A percentile compares a stretch with the other conserved stretches of the same genome.
Conservation (phyloP, 768 basidiomycete species). For the Boletus pseudo-olivaceus region DNA sequence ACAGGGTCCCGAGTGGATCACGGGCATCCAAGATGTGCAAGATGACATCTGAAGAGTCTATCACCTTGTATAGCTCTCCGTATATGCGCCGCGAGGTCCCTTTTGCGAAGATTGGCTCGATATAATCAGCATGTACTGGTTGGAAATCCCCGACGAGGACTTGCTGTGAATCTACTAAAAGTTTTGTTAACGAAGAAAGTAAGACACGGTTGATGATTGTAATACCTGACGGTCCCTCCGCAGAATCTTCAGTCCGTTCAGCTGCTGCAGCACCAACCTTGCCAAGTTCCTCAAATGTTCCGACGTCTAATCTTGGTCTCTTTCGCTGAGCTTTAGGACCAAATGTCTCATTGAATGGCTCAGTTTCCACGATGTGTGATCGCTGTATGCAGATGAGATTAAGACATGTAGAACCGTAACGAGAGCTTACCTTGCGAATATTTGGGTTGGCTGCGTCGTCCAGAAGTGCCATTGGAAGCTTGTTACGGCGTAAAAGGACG, state of each 20-base stretch:
- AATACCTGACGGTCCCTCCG: slow-evolving; percentile 45
- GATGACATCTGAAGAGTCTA: slow-evolving; percentile 96
- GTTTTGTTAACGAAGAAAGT: slow-evolving; percentile 1
- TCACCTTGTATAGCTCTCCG: slow-evolving; percentile 98
- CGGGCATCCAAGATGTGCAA: slow-evolving; percentile 94
- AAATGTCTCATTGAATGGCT: slow-evolving; percentile 92
- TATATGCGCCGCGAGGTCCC: slow-evolving; percentile 95
- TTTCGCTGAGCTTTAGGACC: slow-evolving; percentile 96
- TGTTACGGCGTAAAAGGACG: slow-evolving; percentile 89
- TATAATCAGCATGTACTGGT: slow-evolving; percentile 68
- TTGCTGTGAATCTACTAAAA: slow-evolving; percentile 11
- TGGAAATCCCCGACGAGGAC: slow-evolving; percentile 38
- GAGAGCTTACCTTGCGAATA: slow-evolving; percentile 58
- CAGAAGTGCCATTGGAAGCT: slow-evolving; percentile 93
- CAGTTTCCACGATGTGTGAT: slow-evolving; percentile 92
- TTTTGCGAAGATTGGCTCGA: slow-evolving; percentile 92
- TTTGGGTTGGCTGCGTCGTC: slow-evolving; percentile 86
- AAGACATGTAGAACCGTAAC: not conserved
- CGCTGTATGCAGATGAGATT: slow-evolving; percentile 45
- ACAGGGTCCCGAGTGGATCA: slow-evolving; percentile 93
- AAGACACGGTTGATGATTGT: not conserved
- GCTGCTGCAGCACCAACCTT: slow-evolving; percentile 57
- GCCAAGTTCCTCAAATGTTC: slow-evolving; percentile 87
- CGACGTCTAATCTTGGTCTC: slow-evolving; percentile 80
- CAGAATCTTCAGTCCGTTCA: slow-evolving; percentile 39